These are phyloP conservation scores for Sideroxylon spinosum DNA, from an alignment of 179 eudicot genomes.

Conservation along the genomic window DNA sequence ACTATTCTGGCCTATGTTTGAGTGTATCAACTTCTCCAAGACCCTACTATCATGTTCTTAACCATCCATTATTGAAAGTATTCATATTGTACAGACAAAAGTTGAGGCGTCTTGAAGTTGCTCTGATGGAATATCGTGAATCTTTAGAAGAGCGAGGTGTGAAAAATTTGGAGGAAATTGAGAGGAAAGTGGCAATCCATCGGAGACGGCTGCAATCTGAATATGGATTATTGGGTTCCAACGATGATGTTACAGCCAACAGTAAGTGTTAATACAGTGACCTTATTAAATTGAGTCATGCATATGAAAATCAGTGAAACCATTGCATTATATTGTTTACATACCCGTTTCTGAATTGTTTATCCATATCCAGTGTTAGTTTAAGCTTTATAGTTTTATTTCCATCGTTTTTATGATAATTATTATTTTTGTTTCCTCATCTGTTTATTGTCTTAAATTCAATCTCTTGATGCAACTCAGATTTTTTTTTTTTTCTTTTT, in stretches of 20 bases:
- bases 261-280: slow-evolving; percentile 46
- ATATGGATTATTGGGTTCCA: slow-evolving; percentile 57
- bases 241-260: slow-evolving; percentile 42
- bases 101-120: slow-evolving; percentile 85
- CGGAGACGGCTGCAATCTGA: slow-evolving; percentile 61
- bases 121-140: slow-evolving; percentile 90
- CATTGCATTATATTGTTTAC: not conserved
- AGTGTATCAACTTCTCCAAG: not conserved
- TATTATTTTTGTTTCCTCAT: not conserved
- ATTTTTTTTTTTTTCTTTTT: too few relatives aligned
- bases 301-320: not conserved
- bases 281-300: not conserved
- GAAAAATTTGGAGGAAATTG: slow-evolving; percentile 70
- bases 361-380: not conserved
- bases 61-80: not conserved
- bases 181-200: slow-evolving; percentile 63
- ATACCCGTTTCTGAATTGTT: not conserved
- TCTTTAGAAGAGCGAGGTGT: slow-evolving; percentile 76
- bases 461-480: not conserved
- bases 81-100: slow-evolving; percentile 56
- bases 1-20: too few relatives aligned
- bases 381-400: not conserved
- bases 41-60: not conserved
- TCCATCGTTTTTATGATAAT: not conserved
- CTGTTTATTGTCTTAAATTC: not conserved